Evolutionary conservation across 371 early-diverging fungal species (phyloP), one percentile per base, ranked within the genome.

Genomic region (Lichtheimia corymbifera): DNA sequence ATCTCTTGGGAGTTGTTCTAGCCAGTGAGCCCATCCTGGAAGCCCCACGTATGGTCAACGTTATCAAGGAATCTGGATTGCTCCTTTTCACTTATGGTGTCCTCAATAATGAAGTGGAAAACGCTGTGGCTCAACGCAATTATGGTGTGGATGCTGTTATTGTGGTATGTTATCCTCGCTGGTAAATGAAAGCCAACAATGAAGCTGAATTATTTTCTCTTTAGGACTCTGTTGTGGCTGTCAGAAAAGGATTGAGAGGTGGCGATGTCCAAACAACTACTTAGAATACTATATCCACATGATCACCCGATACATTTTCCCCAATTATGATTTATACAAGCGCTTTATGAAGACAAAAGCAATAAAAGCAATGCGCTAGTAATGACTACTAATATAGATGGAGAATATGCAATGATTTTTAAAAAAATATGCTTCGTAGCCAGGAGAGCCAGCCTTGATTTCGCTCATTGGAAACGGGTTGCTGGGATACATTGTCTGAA

Each of bases 71-170:
- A 55, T 70, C 82, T 14, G 89, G 91, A 0, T 62, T 96, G 53
- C 68, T 85, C 50, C 74, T 95, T 43, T 91, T 93, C 58, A 95
- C 97, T 0, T 97, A 97, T 77, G 98, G 98, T 20, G 73, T 78
- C 2, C 72, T 79, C 43, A 96, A 95, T 70, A 95, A 94, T 66
- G 81, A 86, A 55, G 87, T 88, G 1, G 84, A 81, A 51, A 86
- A 87, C 67, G 92, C 89, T 0, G 77, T 80, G 61, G 70, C 88
- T 50, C 94, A 96, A 74, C 76, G 85, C 62, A 71, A 77, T 1
- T 89, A 85, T 61, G 92, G 91, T 43, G 91, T 93, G 0, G 92
- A 93, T 74, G 89, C 92, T 12, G 91, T 93, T 5, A 88, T 88
- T 73, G 89, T 88, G 62, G 88, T 83, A 77, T 17, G 28, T 13